Evolutionary conservation across 441 rosid genomes (phyloP).

Genomic region (Jatropha multifida): DNA sequence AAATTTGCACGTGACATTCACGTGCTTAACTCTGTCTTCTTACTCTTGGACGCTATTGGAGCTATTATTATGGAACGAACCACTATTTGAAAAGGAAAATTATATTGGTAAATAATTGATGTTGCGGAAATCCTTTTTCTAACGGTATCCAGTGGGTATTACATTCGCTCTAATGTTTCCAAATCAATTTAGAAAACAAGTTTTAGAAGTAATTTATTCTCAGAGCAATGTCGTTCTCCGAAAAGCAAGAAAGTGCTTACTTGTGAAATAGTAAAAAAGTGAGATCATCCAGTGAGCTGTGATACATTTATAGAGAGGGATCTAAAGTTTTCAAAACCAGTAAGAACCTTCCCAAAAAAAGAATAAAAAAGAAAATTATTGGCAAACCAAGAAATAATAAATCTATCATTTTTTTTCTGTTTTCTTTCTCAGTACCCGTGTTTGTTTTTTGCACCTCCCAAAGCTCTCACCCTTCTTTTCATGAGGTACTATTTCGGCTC

Average conservation of each 20-base stretch:
- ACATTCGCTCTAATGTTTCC: no score
- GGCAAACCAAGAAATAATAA: background rate
- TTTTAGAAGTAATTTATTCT: no score
- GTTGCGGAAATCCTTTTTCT: no score
- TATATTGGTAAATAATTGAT: no score
- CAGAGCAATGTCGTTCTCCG: background rate
- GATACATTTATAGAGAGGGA: background rate
- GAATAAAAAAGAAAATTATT: background rate
- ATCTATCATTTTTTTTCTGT: background rate
- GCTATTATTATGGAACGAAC: no score
- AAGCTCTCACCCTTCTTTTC: constrained; percentile 37
- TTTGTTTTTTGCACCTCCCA: constrained; percentile 26
- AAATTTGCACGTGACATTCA: no score
- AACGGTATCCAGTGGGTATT: no score
- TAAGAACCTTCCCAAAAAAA: constrained; percentile 25
- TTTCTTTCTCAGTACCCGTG: background rate
- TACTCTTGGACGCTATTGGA: no score
- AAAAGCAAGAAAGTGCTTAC: background rate
- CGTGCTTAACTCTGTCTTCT: no score
- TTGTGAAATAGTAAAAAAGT: background rate
- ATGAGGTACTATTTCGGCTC: constrained; percentile 37
- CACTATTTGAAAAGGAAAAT: no score
- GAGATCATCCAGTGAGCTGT: background rate
- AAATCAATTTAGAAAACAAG: no score
- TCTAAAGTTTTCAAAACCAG: constrained; percentile 10